Percentiles rank a stretch among this genome's conserved stretches.
Evolutionary conservation across 306 rosid genomes (phyloP).

Genomic region (Ziziphus jujuba): DNA sequence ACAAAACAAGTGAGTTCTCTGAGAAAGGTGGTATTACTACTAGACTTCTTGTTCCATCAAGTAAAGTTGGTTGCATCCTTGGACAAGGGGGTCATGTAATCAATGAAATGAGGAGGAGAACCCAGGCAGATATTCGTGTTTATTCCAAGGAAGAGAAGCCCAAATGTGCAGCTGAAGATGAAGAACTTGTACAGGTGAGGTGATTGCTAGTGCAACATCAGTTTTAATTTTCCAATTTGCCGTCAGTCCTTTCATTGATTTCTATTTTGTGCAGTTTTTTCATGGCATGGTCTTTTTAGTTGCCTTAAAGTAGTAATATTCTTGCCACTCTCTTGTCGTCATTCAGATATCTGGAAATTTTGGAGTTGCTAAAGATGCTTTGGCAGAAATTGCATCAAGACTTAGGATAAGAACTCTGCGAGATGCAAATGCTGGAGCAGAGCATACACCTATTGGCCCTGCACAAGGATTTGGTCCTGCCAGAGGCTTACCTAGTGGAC

Average conservation of each 20-base stretch:
- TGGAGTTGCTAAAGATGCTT: slow-evolving; percentile 33
- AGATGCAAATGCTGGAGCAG: slow-evolving; percentile 36
- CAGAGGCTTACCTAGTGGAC: slow-evolving; percentile 21
- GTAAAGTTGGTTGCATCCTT: slow-evolving; percentile 43
- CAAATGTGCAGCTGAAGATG: slow-evolving; percentile 38
- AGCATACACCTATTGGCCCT: slow-evolving; percentile 24
- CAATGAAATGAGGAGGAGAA: slow-evolving; percentile 41
- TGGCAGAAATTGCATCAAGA: slow-evolving; percentile 44
- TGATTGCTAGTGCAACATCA: background rate
- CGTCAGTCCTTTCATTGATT: background rate
- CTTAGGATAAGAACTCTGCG: slow-evolving; percentile 37
- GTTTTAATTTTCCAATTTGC: background rate
- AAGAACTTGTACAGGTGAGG: slow-evolving; percentile 37
- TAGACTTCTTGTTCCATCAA: slow-evolving; percentile 37
- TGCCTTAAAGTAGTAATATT: background rate
- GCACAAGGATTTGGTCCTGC: slow-evolving; percentile 14
- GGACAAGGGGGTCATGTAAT: slow-evolving; percentile 45
- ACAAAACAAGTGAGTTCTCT: slow-evolving; percentile 29
- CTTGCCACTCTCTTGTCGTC: slow-evolving; percentile 6
- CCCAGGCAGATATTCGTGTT: slow-evolving; percentile 36
- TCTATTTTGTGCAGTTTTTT: background rate
- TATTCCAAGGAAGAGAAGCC: slow-evolving; percentile 38
- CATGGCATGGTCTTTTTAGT: background rate
- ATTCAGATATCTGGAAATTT: slow-evolving; percentile 33
- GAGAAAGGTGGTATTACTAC: slow-evolving; percentile 29